phyloP scores from a whole-genome alignment of 441 rosid species.

The Lepidium campestre region DNA sequence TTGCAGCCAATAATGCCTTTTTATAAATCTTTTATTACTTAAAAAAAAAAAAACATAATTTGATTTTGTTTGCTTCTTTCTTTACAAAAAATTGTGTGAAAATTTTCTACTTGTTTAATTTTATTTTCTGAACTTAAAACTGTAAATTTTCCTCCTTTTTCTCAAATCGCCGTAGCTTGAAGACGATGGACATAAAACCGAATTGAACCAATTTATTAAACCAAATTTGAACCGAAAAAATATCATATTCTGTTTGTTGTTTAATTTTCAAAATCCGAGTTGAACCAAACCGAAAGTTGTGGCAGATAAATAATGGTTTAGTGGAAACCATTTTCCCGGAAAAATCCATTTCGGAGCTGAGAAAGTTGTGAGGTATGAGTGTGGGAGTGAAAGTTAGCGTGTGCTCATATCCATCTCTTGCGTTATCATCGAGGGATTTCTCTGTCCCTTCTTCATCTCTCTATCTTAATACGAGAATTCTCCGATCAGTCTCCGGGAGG shows the following conservation, averaged over 20 bases:
- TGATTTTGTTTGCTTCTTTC: constrained; percentile 10
- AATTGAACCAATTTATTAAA: not conserved
- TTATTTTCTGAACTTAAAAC: not conserved
- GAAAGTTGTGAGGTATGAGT: constrained; percentile 9
- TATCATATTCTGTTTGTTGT: not conserved
- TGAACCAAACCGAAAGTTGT: not conserved
- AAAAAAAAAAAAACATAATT: not conserved
- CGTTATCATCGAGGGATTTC: constrained; percentile 1
- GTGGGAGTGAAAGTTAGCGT: constrained; percentile 4
- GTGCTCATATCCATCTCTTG: constrained; percentile 1
- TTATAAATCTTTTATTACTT: constrained; percentile 13
- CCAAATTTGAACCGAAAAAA: not conserved
- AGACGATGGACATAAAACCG: no score
- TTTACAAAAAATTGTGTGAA: not conserved
- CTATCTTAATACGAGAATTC: not conserved
- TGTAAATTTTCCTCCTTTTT: not conserved
- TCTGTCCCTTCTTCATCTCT: constrained; percentile 8
- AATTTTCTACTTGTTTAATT: not conserved
- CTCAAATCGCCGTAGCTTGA: no score
- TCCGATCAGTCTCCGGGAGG: constrained; percentile 6
- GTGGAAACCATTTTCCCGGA: not conserved
- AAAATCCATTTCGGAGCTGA: not conserved
- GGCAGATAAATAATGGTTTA: not conserved
- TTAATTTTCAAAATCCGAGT: not conserved
- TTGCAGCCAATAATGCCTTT: constrained; percentile 3